Conservation (phyloP, 2,329 filamentous ascomycete species). For the Phialophora verrucosa region DNA sequence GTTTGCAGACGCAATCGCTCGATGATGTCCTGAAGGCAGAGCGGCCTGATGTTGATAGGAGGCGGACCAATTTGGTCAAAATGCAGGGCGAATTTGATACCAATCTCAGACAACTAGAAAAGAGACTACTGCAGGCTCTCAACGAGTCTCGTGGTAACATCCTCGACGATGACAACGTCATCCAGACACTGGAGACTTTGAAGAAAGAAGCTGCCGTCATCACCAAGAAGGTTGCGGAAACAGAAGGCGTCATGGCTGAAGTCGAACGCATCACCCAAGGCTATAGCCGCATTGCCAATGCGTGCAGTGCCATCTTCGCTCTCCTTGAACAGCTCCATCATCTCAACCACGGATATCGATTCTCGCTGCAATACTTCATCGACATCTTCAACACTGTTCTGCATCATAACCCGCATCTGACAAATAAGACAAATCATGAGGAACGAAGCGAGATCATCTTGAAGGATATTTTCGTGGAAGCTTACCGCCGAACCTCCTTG, state of each 20-base stretch:
- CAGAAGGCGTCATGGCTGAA: constrained; percentile 96
- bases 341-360: constrained; percentile 99
- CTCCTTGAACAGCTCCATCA: constrained; percentile 97
- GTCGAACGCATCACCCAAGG: constrained; percentile 94
- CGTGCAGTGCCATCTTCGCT: constrained; percentile 96
- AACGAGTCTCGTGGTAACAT: constrained; percentile 98
- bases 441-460: constrained; percentile 87
- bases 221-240: constrained; percentile 92
- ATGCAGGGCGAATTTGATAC: constrained; percentile 98
- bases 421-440: constrained; percentile 74
- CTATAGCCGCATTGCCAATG: constrained; percentile 90
- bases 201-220: constrained; percentile 98
- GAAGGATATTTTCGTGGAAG: constrained; percentile 85
- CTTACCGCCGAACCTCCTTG: constrained; percentile 91
- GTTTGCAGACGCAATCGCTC: constrained; percentile 94
- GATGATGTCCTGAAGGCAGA: constrained; percentile 98
- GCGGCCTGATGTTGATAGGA: constrained; percentile 94
- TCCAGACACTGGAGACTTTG: constrained; percentile 94
- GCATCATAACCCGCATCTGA: constrained; percentile 75
- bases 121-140: constrained; percentile 87
- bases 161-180: constrained; percentile 96
- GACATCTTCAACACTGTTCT: constrained; percentile 96
- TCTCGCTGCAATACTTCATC: constrained; percentile 96
- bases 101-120: constrained; percentile 94
- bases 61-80: constrained; percentile 96